A percentile compares a stretch with the other conserved stretches of the same genome.
phyloP scores from a whole-genome alignment of 2,329 filamentous ascomycete genomes.

The Ophiostoma pallidulum region DNA sequence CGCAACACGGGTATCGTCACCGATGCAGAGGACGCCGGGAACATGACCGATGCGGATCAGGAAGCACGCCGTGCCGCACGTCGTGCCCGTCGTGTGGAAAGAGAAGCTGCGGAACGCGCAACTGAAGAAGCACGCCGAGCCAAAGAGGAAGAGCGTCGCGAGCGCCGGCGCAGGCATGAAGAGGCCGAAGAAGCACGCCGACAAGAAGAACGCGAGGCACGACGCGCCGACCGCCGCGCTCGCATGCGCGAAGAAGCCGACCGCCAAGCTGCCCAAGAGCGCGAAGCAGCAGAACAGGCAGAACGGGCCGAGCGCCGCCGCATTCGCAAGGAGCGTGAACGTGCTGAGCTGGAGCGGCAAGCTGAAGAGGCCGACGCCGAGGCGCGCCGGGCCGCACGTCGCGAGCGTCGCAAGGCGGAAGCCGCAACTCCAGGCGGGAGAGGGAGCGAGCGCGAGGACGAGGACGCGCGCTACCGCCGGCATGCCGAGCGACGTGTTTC shows the following conservation, averaged over 20 bases:
- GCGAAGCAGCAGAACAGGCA: conserved; percentile 19
- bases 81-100: conserved; percentile 47
- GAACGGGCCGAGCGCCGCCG: conserved; percentile 32
- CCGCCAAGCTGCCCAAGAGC: conserved; percentile 28
- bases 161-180: conserved; percentile 46
- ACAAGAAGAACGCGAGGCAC: conserved; percentile 49
- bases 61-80: conserved; percentile 56
- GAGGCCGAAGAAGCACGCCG: conserved; percentile 44
- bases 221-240: conserved; percentile 44
- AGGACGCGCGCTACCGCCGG: conserved; percentile 43
- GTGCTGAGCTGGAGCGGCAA: conserved; percentile 26
- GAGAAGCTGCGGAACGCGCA: conserved; percentile 38
- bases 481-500: conserved; percentile 42
- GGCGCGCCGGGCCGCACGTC: conserved; percentile 35
- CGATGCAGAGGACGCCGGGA: conserved; percentile 40
- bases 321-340: conserved; percentile 37
- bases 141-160: conserved; percentile 48
- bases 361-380: conserved; percentile 38
- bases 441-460: conserved; percentile 34
- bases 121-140: conserved; percentile 47
- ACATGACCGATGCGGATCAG: conserved; percentile 29
- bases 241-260: conserved; percentile 40
- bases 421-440: conserved; percentile 1
- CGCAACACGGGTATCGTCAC: conserved; percentile 36
- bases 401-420: conserved; percentile 41